Conservation (phyloP, 2,329 filamentous ascomycete genomes). For the Thelonectria discophora region DNA sequence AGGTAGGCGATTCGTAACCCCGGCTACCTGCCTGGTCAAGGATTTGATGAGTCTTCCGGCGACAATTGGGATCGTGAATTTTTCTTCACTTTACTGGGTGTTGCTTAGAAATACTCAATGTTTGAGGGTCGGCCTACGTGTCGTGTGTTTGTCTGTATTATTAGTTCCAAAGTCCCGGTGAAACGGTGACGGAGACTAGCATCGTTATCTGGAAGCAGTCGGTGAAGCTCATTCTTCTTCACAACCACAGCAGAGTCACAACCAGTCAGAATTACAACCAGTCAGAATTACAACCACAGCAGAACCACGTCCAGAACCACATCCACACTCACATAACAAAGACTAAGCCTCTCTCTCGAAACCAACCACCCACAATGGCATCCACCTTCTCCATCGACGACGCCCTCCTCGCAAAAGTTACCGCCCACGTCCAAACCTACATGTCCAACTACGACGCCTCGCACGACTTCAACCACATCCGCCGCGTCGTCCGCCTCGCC, state of each 20-base stretch:
- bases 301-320: too few species aligned
- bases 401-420: slow-evolving; percentile 64
- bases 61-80: too few species aligned
- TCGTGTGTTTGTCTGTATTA: too few species aligned
- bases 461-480: slow-evolving; percentile 87
- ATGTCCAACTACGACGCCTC: slow-evolving; percentile 85
- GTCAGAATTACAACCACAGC: too few species aligned
- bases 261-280: too few species aligned
- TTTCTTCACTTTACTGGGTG: background rate
- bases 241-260: background rate
- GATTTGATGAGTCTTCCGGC: too few species aligned
- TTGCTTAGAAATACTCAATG: slow-evolving; percentile 1
- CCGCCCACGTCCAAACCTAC: slow-evolving; percentile 72
- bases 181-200: background rate
- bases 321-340: too few species aligned
- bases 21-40: background rate
- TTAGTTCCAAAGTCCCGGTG: too few species aligned
- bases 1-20: background rate
- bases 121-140: background rate
- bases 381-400: slow-evolving; percentile 44
- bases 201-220: background rate
- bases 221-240: background rate
- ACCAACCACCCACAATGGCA: too few species aligned
- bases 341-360: too few species aligned
- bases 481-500: slow-evolving; percentile 79